Conservation (phyloP, 495 filamentous ascomycete genomes). For the Hypoxylon subgilvum region DNA sequence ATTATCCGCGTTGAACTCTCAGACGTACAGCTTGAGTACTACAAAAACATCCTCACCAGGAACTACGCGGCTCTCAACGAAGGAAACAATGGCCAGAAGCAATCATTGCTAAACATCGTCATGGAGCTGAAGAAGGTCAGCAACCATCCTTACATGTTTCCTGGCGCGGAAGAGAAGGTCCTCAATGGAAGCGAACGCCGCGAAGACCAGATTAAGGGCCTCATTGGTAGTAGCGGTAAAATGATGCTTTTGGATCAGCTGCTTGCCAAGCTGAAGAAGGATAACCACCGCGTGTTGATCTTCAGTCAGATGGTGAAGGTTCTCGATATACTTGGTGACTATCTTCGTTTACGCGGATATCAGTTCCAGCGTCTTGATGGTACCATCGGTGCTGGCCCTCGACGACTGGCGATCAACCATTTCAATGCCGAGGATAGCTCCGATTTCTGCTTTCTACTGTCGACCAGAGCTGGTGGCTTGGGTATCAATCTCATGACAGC, state of each 20-base stretch:
- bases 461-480: constrained; percentile 92
- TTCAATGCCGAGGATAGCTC: constrained; percentile 93
- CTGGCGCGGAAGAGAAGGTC: constrained; percentile 86
- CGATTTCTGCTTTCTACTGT: constrained; percentile 95
- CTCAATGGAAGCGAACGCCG: constrained; percentile 74
- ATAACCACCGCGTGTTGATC: constrained; percentile 93
- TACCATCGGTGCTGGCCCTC: constrained; percentile 82
- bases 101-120: constrained; percentile 96
- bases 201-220: constrained; percentile 84
- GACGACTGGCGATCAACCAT: constrained; percentile 92
- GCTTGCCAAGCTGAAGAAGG: constrained; percentile 84
- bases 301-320: constrained; percentile 99
- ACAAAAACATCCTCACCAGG: constrained; percentile 96
- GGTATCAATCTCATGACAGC: constrained; percentile 99
- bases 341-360: constrained; percentile 86
- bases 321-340: constrained; percentile 93
- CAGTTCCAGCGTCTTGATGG: constrained; percentile 93
- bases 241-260: constrained; percentile 98
- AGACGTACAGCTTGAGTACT: constrained; percentile 95
- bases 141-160: constrained; percentile 98
- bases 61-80: constrained; percentile 96
- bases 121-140: constrained; percentile 99
- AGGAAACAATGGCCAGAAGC: constrained; percentile 84
- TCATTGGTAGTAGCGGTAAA: constrained; percentile 96
- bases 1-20: constrained; percentile 97